phyloP scores from a whole-genome alignment of 2,329 filamentous ascomycete genomes.

The Pseudopyricularia javanii region DNA sequence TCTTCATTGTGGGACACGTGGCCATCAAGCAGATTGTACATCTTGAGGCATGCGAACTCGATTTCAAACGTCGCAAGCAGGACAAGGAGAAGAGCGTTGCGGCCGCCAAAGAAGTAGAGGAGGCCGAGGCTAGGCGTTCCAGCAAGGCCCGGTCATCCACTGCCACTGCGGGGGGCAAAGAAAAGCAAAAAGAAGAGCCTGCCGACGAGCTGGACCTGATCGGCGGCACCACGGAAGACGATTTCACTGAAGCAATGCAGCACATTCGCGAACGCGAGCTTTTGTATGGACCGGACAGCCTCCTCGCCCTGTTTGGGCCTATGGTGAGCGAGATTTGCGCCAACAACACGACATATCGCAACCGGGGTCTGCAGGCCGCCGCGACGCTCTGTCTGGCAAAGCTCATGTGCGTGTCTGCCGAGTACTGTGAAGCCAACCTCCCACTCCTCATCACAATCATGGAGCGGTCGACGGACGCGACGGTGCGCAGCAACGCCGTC shows the following conservation, averaged over 20 bases:
- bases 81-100: constrained; percentile 64
- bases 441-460: constrained; percentile 95
- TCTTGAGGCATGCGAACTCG: constrained; percentile 89
- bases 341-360: constrained; percentile 84
- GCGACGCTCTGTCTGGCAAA: constrained; percentile 93
- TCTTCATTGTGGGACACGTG: constrained; percentile 92
- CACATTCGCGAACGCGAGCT: constrained; percentile 78
- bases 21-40: constrained; percentile 99
- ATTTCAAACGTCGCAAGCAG: constrained; percentile 93
- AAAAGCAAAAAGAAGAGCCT: constrained; percentile 45
- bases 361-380: constrained; percentile 81
- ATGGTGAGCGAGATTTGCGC: constrained; percentile 88
- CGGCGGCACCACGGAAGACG: constrained; percentile 88
- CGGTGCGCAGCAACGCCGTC: constrained; percentile 89
- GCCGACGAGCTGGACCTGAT: constrained; percentile 92
- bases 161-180: constrained; percentile 18
- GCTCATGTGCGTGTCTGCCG: constrained; percentile 94
- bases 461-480: constrained; percentile 84
- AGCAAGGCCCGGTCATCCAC: constrained; percentile 18
- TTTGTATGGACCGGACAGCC: constrained; percentile 67
- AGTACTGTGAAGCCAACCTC: constrained; percentile 91
- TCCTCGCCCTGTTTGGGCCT: constrained; percentile 84
- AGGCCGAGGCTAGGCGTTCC: constrained; percentile 13
- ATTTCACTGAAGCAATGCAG: constrained; percentile 78
- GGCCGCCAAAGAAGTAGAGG: constrained; percentile 27